Base-by-base conservation (phyloP, 805 yeast species). In the Pichia gijzeniarum region DNA sequence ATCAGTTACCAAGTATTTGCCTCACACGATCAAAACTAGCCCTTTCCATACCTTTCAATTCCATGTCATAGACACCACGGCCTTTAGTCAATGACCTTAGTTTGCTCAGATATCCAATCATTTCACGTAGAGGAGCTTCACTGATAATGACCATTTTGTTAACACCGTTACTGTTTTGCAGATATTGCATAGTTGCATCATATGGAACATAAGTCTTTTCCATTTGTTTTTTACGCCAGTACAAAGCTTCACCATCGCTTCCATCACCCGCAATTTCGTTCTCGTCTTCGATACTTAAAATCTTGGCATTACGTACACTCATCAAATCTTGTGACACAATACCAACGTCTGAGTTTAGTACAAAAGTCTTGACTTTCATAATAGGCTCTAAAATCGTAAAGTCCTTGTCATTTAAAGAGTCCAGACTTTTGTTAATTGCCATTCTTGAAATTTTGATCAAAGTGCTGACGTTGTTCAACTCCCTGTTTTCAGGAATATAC, bases 21-120 rank as follows among this genome's bases (percentile, higher is more conserved):
- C 58, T 57, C 14, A 72, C 58, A 47, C 84, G 65, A 25, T 82
- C 85, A 9, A 66, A 63, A 2, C 79, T 66, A 1, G 83, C 84
- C 42, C 80, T 67, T 52, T 80, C 78, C 84, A 88, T 88, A 3
- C 88, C 85, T 34, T 70, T 62, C 52, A 82, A 85, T 13, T 76
- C 73, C 95, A 91, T 86, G 48, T 79, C 79, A 62, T 85, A 89
- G 2, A 80, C 75, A 2, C 90, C 95, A 36, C 95, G 72, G 1
- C 99, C 99, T 58, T 88, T 89, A 0, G 97, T 90, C 54, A 89
- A 67, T 32, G 93, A 82, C 55, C 98, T 68, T 38, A 93, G 67
- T 49, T 76, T 77, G 10, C 81, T 78, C 48, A 88, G 71, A 61
- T 93, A 93, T 0, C 97, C 96, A 40, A 89, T 76, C 96, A 93